These are phyloP conservation scores for Papiliotrema fonsecae DNA, from an alignment of 1,284 basidiomycete species.

Conservation along the genomic window DNA sequence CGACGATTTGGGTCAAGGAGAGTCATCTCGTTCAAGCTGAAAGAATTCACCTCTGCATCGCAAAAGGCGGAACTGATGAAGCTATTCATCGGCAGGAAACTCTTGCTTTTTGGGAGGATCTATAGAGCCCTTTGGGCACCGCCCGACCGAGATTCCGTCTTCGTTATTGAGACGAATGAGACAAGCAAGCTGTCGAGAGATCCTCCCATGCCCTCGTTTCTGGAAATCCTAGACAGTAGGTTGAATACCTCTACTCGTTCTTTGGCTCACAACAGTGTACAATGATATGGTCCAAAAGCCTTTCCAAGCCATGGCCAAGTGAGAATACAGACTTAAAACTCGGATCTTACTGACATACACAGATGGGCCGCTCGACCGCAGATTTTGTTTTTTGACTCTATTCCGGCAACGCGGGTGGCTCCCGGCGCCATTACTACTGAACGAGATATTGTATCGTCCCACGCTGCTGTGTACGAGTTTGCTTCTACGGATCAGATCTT, in stretches of 20 bases:
- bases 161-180: constrained; percentile 24
- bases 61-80: constrained; percentile 7
- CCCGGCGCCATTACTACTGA: constrained; percentile 9
- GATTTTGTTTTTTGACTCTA: constrained; percentile 33
- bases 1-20: constrained; percentile 32
- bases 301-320: constrained; percentile 40
- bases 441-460: constrained; percentile 24
- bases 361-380: constrained; percentile 36
- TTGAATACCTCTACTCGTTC: not conserved
- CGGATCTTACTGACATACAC: not conserved
- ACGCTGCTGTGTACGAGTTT: not conserved
- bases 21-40: constrained; percentile 25
- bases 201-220: constrained; percentile 14
- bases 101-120: constrained; percentile 29
- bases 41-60: not conserved
- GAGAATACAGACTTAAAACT: constrained; percentile 1
- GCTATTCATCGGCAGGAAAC: constrained; percentile 23
- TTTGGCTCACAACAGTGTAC: constrained; percentile 14
- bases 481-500: constrained; percentile 19
- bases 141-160: constrained; percentile 22
- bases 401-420: constrained; percentile 18
- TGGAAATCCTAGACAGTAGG: constrained; percentile 18
- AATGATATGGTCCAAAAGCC: constrained; percentile 31
- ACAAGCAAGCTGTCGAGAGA: not conserved
- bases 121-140: constrained; percentile 28